Evolutionary conservation across 2,329 filamentous ascomycete genomes (phyloP).

Genomic region (Sphaerulina musiva): DNA sequence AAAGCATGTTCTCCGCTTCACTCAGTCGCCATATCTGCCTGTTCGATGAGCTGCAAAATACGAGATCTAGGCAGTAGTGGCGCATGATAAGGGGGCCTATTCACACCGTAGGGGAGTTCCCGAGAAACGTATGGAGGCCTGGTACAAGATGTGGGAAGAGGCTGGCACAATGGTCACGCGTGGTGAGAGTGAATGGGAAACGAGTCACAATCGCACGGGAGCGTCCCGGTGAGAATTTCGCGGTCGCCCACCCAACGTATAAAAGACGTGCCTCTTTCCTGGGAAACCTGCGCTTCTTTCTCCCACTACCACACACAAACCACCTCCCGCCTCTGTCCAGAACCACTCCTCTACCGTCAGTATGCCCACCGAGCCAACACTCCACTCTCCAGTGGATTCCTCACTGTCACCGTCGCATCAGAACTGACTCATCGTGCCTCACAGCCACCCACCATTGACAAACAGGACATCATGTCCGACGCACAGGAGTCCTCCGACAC

Average conservation of each 20-base stretch:
- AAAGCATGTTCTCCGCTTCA: neutral
- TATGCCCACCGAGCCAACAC: neutral
- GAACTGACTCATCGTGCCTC: neutral
- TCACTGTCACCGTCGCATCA: neutral
- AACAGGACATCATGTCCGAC: constrained; percentile 11
- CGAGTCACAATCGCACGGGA: neutral
- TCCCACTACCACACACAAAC: constrained; percentile 6
- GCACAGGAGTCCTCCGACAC: neutral
- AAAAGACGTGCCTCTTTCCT: neutral
- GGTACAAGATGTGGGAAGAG: neutral
- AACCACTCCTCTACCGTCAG: constrained; percentile 4
- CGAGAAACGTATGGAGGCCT: neutral
- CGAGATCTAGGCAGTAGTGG: neutral
- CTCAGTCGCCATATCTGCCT: neutral
- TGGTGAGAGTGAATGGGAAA: neutral
- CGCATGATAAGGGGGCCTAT: neutral
- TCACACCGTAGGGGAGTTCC: neutral
- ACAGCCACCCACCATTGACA: constrained; percentile 4
- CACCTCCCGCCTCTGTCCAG: neutral
- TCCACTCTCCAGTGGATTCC: too few species aligned
- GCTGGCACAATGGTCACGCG: neutral
- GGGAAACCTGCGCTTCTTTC: constrained; percentile 4
- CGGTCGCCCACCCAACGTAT: neutral
- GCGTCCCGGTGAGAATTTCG: neutral
- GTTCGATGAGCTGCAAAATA: neutral